Evolutionary conservation across 345 rosid species (phyloP).

Genomic region (Noccaea bulbosa): DNA sequence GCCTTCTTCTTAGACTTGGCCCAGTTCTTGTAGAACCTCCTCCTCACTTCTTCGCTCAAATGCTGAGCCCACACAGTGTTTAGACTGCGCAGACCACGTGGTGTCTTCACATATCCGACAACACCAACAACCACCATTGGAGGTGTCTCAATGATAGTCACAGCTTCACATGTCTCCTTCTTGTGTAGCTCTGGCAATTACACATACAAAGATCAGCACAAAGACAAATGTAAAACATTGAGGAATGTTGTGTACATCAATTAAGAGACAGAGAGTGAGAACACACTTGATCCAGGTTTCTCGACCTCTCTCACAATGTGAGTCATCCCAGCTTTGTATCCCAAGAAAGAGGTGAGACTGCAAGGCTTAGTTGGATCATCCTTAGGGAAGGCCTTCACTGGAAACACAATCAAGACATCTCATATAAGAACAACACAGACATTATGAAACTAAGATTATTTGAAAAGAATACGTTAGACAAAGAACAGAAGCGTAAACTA

Average conservation of each 20-base stretch:
- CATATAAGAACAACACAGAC: background rate
- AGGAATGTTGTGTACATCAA: background rate
- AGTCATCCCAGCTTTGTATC: slow-evolving; percentile 97
- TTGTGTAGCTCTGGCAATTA: slow-evolving; percentile 73
- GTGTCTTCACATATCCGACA: slow-evolving; percentile 87
- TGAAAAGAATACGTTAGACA: background rate
- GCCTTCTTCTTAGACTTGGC: slow-evolving; percentile 91
- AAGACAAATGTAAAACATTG: background rate
- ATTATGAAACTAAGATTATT: background rate
- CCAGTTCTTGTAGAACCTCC: slow-evolving; percentile 95
- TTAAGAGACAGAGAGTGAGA: background rate
- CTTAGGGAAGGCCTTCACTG: slow-evolving; percentile 95
- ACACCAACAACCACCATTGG: slow-evolving; percentile 90
- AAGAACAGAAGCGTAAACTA: too few species aligned
- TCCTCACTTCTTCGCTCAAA: slow-evolving; percentile 76
- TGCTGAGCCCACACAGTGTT: slow-evolving; percentile 93
- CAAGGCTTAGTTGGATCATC: slow-evolving; percentile 81
- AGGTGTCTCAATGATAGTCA: slow-evolving; percentile 86
- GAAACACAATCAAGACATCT: background rate
- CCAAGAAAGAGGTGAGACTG: slow-evolving; percentile 78
- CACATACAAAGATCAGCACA: background rate
- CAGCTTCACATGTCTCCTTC: slow-evolving; percentile 94
- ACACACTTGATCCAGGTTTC: slow-evolving; percentile 88
- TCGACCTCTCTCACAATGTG: slow-evolving; percentile 96
- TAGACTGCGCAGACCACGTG: slow-evolving; percentile 77